Evolutionary conservation across 1,139 yeast species (phyloP).

Genomic region (Candida glucosophila): DNA sequence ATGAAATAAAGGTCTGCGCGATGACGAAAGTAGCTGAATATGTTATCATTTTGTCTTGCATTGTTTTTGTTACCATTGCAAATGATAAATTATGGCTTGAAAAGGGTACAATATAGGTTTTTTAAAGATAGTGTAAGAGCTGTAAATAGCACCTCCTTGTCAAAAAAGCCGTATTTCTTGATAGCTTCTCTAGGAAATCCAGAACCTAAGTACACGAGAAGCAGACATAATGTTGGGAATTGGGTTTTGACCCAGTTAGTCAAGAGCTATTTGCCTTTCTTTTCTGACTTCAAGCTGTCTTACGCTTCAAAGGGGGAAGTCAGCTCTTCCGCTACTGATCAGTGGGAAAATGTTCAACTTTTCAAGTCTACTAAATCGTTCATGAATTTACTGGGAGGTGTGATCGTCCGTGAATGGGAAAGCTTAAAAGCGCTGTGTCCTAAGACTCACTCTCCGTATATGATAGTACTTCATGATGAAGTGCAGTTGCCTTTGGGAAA

Average conservation of each 20-base stretch:
- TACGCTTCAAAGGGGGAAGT: slow-evolving; percentile 9
- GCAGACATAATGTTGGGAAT: slow-evolving; percentile 79
- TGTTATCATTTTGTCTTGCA: too few species aligned
- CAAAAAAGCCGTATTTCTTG: slow-evolving; percentile 22
- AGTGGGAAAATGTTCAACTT: slow-evolving; percentile 15
- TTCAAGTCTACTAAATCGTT: slow-evolving; percentile 40
- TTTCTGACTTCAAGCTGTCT: slow-evolving; percentile 10
- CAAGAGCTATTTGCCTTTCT: slow-evolving; percentile 13
- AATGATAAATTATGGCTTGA: too few species aligned
- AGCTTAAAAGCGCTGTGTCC: slow-evolving; percentile 16
- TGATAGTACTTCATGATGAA: slow-evolving; percentile 71
- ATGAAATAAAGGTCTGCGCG: too few species aligned
- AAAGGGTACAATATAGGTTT: too few species aligned
- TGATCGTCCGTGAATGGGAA: slow-evolving; percentile 39
- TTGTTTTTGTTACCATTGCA: too few species aligned
- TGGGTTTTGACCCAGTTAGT: slow-evolving; percentile 31
- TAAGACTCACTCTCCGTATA: slow-evolving; percentile 18
- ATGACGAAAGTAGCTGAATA: too few species aligned
- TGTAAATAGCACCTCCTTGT: slow-evolving; percentile 1
- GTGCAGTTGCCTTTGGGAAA: slow-evolving; percentile 57
- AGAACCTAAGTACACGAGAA: slow-evolving; percentile 46
- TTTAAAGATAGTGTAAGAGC: too few species aligned
- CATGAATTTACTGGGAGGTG: slow-evolving; percentile 66
- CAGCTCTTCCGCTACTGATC: slow-evolving; percentile 11
- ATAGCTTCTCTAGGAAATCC: slow-evolving; percentile 77